A percentile compares a stretch with the other conserved stretches of the same genome.
Evolutionary conservation across 768 basidiomycete genomes (phyloP).

Genomic region (Lactarius trivialis): DNA sequence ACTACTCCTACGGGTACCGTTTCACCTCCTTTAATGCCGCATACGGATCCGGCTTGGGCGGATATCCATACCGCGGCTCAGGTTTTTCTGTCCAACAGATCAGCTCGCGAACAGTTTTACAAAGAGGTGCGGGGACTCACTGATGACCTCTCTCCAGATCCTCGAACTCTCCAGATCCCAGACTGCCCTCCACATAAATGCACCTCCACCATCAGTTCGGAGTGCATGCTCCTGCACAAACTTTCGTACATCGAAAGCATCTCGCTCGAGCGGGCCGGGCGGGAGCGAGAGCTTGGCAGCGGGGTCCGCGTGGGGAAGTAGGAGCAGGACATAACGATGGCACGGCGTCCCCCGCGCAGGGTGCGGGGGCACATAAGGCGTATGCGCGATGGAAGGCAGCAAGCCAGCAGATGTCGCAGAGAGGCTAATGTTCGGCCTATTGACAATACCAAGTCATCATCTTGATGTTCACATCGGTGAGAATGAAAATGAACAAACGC

Average conservation of each 20-base stretch:
- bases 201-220: slow-evolving; percentile 57
- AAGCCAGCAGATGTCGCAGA: slow-evolving; percentile 44
- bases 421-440: slow-evolving; percentile 77
- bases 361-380: slow-evolving; percentile 82
- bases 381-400: slow-evolving; percentile 47
- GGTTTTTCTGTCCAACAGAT: slow-evolving; percentile 31
- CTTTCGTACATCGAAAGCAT: slow-evolving; percentile 57
- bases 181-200: slow-evolving; percentile 76
- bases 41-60: slow-evolving; percentile 50
- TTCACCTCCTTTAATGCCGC: slow-evolving; percentile 37
- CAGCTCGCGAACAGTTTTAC: slow-evolving; percentile 1
- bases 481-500: slow-evolving; percentile 16
- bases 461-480: slow-evolving; percentile 4
- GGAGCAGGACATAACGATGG: slow-evolving; percentile 79
- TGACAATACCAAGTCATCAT: slow-evolving; percentile 14
- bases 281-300: slow-evolving; percentile 28
- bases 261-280: slow-evolving; percentile 33
- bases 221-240: slow-evolving; percentile 54
- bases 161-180: slow-evolving; percentile 62
- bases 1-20: slow-evolving; percentile 10
- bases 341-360: slow-evolving; percentile 84
- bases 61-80: slow-evolving; percentile 53
- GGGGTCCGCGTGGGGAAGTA: slow-evolving; percentile 60
- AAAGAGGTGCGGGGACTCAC: slow-evolving; percentile 41
- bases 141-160: slow-evolving; percentile 60